phyloP scores from a whole-genome alignment of 768 basidiomycete genomes.

The Leccinum variicolor region DNA sequence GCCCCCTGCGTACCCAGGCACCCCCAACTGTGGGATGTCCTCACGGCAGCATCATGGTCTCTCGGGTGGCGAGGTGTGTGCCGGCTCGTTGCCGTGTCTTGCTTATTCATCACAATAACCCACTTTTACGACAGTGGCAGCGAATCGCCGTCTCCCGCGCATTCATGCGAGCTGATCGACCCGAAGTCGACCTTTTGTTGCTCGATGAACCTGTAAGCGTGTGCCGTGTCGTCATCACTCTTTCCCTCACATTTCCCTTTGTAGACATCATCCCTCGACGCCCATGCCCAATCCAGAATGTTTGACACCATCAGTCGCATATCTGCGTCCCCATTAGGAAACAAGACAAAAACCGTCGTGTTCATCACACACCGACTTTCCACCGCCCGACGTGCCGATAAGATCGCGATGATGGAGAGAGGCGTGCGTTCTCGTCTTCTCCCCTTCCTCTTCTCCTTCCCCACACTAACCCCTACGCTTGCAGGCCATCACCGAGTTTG shows the following conservation, averaged over 20 bases:
- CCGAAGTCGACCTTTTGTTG: slow-evolving; percentile 72
- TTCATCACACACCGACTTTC: slow-evolving; percentile 84
- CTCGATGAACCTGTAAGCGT: slow-evolving; percentile 79
- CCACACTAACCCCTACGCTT: slow-evolving; percentile 13
- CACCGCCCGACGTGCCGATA: slow-evolving; percentile 79
- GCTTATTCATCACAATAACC: slow-evolving; percentile 14
- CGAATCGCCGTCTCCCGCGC: slow-evolving; percentile 82
- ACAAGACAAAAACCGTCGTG: slow-evolving; percentile 66
- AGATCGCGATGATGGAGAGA: slow-evolving; percentile 82
- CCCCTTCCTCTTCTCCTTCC: slow-evolving; percentile 5
- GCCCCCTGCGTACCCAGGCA: slow-evolving; percentile 30
- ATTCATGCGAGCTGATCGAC: slow-evolving; percentile 78
- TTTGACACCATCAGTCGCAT: slow-evolving; percentile 72
- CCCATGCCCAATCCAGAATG: slow-evolving; percentile 75
- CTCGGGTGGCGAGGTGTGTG: slow-evolving; percentile 81
- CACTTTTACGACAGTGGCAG: slow-evolving; percentile 63
- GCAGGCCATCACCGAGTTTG: slow-evolving; percentile 74
- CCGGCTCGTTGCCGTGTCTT: slow-evolving; percentile 1
- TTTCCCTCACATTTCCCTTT: background rate
- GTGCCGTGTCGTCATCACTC: slow-evolving; percentile 1
- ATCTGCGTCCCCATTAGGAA: slow-evolving; percentile 53
- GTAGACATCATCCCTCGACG: slow-evolving; percentile 78
- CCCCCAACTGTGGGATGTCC: slow-evolving; percentile 28
- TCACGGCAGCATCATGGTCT: slow-evolving; percentile 56
- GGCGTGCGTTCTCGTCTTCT: slow-evolving; percentile 42